These are phyloP conservation scores for Kluyveromyces dobzhanskii DNA, from an alignment of 805 yeast species.

Conservation along the genomic window DNA sequence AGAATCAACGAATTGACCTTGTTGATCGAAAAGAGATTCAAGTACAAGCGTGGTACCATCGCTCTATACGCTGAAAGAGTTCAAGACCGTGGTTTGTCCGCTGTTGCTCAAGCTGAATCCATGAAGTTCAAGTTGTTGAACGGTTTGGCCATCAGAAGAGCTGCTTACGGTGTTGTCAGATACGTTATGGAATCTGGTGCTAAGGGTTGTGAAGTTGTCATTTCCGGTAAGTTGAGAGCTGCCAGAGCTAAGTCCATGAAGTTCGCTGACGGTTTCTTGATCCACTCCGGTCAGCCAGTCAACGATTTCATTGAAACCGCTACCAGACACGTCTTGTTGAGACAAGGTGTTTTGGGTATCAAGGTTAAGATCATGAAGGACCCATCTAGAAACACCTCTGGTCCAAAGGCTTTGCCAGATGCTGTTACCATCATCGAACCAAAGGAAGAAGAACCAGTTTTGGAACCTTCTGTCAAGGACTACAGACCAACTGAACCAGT, in stretches of 20 bases:
- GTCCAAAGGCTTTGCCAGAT: conserved; percentile 93
- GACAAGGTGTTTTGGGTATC: conserved; percentile 99
- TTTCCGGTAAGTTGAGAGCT: conserved; percentile 99
- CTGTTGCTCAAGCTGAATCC: conserved; percentile 99
- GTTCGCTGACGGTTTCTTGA: conserved; percentile 99
- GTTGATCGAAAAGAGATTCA: conserved; percentile 97
- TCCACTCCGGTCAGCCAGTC: conserved; percentile 99
- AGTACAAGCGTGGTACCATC: conserved; percentile 85
- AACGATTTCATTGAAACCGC: conserved; percentile 97
- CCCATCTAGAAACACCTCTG: conserved; percentile 78
- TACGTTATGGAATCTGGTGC: conserved; percentile 99
- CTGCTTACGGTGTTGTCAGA: conserved; percentile 99
- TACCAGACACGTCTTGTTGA: conserved; percentile 98
- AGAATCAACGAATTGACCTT: conserved; percentile 98
- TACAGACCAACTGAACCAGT: conserved; percentile 41
- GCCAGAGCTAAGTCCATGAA: conserved; percentile 99
- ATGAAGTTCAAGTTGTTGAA: conserved; percentile 94
- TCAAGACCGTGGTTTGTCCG: conserved; percentile 98
- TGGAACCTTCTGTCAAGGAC: conserved; percentile 76
- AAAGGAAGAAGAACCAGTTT: conserved; percentile 81
- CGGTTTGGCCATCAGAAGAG: conserved; percentile 99
- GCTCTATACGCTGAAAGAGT: conserved; percentile 98
- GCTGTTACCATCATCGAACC: conserved; percentile 88
- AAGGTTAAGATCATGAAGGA: conserved; percentile 99
- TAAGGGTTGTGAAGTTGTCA: conserved; percentile 99